Evolutionary conservation across 768 basidiomycete species (phyloP).

Genomic region (Termitomyces sp.): DNA sequence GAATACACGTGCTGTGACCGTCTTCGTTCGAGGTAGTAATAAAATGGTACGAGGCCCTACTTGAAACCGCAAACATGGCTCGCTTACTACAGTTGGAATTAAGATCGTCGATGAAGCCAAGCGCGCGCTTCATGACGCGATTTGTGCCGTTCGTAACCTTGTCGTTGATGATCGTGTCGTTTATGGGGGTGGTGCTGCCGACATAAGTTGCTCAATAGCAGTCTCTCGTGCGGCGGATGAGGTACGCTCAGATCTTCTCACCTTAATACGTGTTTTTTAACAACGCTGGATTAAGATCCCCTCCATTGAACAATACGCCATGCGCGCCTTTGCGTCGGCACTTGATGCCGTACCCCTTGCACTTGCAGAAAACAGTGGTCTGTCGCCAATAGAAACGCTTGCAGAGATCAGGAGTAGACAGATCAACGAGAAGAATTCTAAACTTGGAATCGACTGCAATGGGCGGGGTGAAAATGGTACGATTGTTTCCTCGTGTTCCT

Average conservation of each 20-base stretch:
- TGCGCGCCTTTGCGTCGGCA: slow-evolving; percentile 97
- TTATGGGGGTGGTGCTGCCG: slow-evolving; percentile 97
- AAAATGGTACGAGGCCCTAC: slow-evolving; percentile 73
- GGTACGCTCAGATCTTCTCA: slow-evolving; percentile 33
- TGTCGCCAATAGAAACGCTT: slow-evolving; percentile 96
- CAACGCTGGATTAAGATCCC: slow-evolving; percentile 56
- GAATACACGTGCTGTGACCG: slow-evolving; percentile 92
- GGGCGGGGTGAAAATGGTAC: slow-evolving; percentile 82
- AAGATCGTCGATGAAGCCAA: slow-evolving; percentile 99
- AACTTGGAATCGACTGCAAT: slow-evolving; percentile 90
- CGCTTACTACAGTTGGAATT: not conserved
- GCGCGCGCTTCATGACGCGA: slow-evolving; percentile 94
- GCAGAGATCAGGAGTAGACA: slow-evolving; percentile 93
- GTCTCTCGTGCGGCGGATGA: slow-evolving; percentile 94
- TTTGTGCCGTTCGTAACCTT: slow-evolving; percentile 95
- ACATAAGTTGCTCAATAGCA: slow-evolving; percentile 92
- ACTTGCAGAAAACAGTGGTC: slow-evolving; percentile 94
- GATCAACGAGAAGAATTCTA: slow-evolving; percentile 78
- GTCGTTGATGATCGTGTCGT: slow-evolving; percentile 95
- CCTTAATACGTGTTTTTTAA: not conserved
- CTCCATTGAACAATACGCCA: slow-evolving; percentile 98
- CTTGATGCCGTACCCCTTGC: slow-evolving; percentile 94
- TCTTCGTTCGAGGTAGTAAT: slow-evolving; percentile 96
- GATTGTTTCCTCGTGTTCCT: slow-evolving; percentile 17
- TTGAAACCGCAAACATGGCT: not conserved